A percentile compares a stretch with the other conserved stretches of the same genome.
phyloP scores from a whole-genome alignment of 1,284 basidiomycete genomes.

The Ceratorhiza oryzae-sativae region DNA sequence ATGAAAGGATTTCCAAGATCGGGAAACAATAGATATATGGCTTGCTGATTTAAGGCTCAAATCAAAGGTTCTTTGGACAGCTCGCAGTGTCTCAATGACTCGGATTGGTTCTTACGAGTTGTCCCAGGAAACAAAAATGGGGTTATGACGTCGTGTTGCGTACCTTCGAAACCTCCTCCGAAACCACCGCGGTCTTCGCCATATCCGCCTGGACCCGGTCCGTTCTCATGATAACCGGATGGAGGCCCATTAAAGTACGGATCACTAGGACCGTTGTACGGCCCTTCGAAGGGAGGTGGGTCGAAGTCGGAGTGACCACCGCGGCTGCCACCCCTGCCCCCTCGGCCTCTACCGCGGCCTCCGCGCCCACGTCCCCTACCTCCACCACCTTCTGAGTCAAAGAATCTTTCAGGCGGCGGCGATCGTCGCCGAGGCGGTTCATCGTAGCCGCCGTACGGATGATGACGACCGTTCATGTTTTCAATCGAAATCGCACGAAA shows the following conservation, averaged over 20 bases:
- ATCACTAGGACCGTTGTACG: conserved; percentile 27
- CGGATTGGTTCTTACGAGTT: conserved; percentile 20
- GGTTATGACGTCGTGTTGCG: conserved; percentile 36
- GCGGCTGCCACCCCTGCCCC: conserved; percentile 66
- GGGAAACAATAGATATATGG: conserved; percentile 4
- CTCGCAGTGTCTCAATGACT: conserved; percentile 29
- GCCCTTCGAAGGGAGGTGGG: conserved; percentile 14
- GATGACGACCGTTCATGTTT: conserved; percentile 78
- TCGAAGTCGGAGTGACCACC: conserved; percentile 25
- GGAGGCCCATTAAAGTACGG: conserved; percentile 25
- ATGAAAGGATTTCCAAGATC: not conserved
- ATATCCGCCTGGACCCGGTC: conserved; percentile 33
- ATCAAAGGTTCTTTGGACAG: conserved; percentile 16
- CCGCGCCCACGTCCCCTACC: conserved; percentile 63
- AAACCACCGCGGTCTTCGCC: conserved; percentile 52
- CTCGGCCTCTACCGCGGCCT: conserved; percentile 64
- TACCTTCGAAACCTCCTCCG: conserved; percentile 56
- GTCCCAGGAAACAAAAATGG: conserved; percentile 1
- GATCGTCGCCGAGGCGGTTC: conserved; percentile 63
- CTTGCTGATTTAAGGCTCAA: conserved; percentile 39
- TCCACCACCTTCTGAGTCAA: conserved; percentile 56
- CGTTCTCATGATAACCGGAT: conserved; percentile 56
- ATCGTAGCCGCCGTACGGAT: conserved; percentile 82
- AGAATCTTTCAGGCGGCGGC: conserved; percentile 60
- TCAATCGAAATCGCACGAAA: conserved; percentile 30